Base-by-base conservation (phyloP, 495 filamentous ascomycete species). In the Xylaria acuta region DNA sequence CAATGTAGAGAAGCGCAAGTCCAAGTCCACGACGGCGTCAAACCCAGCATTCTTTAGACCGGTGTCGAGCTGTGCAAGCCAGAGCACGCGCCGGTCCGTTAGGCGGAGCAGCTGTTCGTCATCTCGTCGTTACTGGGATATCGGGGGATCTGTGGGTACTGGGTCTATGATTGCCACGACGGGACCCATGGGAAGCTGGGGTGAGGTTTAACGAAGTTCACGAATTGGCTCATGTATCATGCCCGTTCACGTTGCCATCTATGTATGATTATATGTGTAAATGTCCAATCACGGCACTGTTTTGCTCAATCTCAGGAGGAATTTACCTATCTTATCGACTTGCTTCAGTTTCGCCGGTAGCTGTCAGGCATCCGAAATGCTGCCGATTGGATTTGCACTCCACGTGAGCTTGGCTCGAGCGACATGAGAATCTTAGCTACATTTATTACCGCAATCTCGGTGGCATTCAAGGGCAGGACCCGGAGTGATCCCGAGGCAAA, bases 91-190 rank as follows among this genome's bases (percentile, higher is more conserved):
- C 83, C 83, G 86, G 81, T 85, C 90, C 72, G 80, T 88, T 70
- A 80, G 86, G 78, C 79, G 86, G 82, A 80, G 88, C 77, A 90
- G 87, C 71, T 81, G 88, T 14, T 93, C 91, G 30, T 92, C 84
- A 69, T 84, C 83, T 6, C 77, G 84, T 12, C 84, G 86, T 69
- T 97, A 94, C 79, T 97, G 94, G 94, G 94, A 97, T 79, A 88
- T 95, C 64, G 92, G 93, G 30, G 92, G 83, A 38, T 93, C 90
- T 73, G 88, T 93, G 18, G 92, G 92, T 9, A 94, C 90, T 70
- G 91, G 88, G 5, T 92, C 90, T 74, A 86, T 89, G 41, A 87
- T 92, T 80, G 88, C 88, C 5, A 86, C 88, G 64, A 87, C 88
- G 54, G 90, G 90, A 8, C 86, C 84, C 34, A 87, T 94, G 80